phyloP scores from a whole-genome alignment of 2,329 filamentous ascomycete genomes.

The Bipolaris gigantea region DNA sequence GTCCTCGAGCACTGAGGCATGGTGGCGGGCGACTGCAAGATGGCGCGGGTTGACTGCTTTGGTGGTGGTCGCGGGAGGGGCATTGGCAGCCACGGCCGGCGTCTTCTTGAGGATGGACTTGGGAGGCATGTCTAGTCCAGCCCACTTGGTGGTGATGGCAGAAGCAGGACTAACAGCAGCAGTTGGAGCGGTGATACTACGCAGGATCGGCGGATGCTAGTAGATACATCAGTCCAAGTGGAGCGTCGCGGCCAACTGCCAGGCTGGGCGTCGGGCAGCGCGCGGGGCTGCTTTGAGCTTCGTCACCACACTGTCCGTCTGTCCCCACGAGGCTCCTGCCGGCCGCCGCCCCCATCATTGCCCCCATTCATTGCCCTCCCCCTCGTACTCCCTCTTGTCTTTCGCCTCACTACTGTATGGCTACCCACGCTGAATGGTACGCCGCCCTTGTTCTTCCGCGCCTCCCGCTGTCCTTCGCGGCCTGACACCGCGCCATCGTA shows the following conservation, averaged over 20 bases:
- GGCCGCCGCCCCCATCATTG: constrained; percentile 15
- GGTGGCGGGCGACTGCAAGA: constrained; percentile 72
- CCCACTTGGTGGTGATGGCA: too few relatives aligned
- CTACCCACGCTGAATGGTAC: constrained; percentile 12
- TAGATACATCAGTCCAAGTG: constrained; percentile 4
- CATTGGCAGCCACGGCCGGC: constrained; percentile 17
- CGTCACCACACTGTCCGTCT: constrained; percentile 19
- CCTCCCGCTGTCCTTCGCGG: constrained; percentile 13
- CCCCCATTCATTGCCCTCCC: constrained; percentile 4
- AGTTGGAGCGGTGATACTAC: too few relatives aligned
- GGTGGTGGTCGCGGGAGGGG: constrained; percentile 20
- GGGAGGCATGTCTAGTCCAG: constrained; percentile 37
- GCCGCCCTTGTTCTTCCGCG: constrained; percentile 4
- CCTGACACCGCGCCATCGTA: constrained; percentile 23
- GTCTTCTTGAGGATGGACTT: constrained; percentile 50
- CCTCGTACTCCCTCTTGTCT: constrained; percentile 10
- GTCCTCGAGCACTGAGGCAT: constrained; percentile 79
- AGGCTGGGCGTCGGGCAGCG: constrained; percentile 16
- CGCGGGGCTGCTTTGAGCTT: constrained; percentile 24
- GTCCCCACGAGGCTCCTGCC: constrained; percentile 12
- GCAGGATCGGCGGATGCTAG: constrained; percentile 10
- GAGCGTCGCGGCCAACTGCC: constrained; percentile 10
- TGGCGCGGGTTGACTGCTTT: constrained; percentile 46
- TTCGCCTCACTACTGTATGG: constrained; percentile 10
- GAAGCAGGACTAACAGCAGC: too few relatives aligned